phyloP scores from a whole-genome alignment of 768 basidiomycete genomes.

The Dictyophora rubrovolvata region DNA sequence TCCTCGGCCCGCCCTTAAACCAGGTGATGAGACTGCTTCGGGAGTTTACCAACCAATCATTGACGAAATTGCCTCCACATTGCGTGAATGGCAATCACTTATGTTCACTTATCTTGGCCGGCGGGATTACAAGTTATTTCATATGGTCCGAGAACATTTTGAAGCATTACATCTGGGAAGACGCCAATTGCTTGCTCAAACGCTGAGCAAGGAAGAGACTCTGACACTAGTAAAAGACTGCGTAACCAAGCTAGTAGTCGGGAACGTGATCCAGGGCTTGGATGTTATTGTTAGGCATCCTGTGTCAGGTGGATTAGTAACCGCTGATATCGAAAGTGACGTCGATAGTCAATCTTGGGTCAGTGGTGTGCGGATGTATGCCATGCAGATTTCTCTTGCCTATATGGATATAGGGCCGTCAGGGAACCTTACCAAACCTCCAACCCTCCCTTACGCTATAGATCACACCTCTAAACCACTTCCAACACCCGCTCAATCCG shows the following conservation, averaged over 20 bases:
- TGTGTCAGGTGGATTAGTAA: slow-evolving; percentile 79
- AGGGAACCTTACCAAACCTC: slow-evolving; percentile 27
- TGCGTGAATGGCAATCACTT: slow-evolving; percentile 90
- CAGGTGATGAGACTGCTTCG: slow-evolving; percentile 84
- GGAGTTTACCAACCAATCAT: slow-evolving; percentile 82
- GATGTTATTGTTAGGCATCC: slow-evolving; percentile 97
- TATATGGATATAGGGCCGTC: slow-evolving; percentile 50
- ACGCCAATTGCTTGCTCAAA: slow-evolving; percentile 79
- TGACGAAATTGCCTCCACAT: slow-evolving; percentile 93
- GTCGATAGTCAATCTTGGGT: slow-evolving; percentile 76
- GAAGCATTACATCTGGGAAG: slow-evolving; percentile 88
- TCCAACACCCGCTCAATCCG: slow-evolving; percentile 58
- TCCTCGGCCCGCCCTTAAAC: slow-evolving; percentile 88
- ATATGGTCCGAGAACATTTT: slow-evolving; percentile 77
- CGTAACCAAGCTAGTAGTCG: slow-evolving; percentile 76
- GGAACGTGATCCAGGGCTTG: slow-evolving; percentile 84
- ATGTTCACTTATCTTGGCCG: slow-evolving; percentile 87
- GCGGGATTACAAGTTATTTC: slow-evolving; percentile 84
- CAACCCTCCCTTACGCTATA: slow-evolving; percentile 29
- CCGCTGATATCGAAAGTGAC: slow-evolving; percentile 82
- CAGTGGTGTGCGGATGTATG: slow-evolving; percentile 84
- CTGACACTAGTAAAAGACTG: slow-evolving; percentile 73
- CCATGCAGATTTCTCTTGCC: slow-evolving; percentile 76
- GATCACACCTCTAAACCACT: slow-evolving; percentile 40
- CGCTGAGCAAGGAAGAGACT: slow-evolving; percentile 80